Base-by-base conservation (phyloP, 306 rosid genomes). In the Dalbergia cochinchinensis region DNA sequence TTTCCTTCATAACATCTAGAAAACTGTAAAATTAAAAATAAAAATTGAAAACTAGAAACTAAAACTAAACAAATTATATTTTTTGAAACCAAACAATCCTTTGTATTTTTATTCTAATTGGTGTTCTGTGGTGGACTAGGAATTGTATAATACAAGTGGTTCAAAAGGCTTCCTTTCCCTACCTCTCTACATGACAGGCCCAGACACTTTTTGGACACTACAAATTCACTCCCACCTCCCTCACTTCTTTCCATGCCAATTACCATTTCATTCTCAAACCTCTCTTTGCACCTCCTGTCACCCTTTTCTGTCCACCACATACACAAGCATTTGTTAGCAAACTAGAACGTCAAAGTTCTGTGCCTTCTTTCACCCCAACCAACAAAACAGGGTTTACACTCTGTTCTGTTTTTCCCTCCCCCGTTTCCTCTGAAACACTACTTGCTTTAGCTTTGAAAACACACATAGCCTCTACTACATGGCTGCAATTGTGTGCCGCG, bases 401-500 rank as follows among this genome's bases (percentile, higher is more conserved):
- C 71, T 72, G 80, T 81, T 66, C 12, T 26, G 31, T 6, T 68
- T 63, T 22, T 14, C 81, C 12, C 18, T 42, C 6, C 51, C 35
- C 39, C 14, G 7, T 37, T 39, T 62, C n/a, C 33, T 8, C 26
- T 3, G 1, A 22, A 75, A 48, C 6, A 60, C 4, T 20, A 48
- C 39, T 61, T 60, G 8, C 11, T 5, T 61, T 13, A 60, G 5
- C 48, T 34, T 58, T 51, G 34, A 55, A 7, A 14, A 31, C 5
- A 22, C 13, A 51, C 10, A 51, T 48, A 65, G 7, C 53, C 12
- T 47, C 73, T 64, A 75, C 7, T 53, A 59, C 22, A 94, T 94
- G 98, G 91, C 97, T 50, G 92, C 98, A 67, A 88, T 91, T 68
- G 89, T 94, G 34, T 86, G 69, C 48, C 93, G 76, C 35, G 85